A percentile compares a stretch with the other conserved stretches of the same genome.
Evolutionary conservation across 495 filamentous ascomycete genomes (phyloP).

Genomic region (Penicillium bialowiezense): DNA sequence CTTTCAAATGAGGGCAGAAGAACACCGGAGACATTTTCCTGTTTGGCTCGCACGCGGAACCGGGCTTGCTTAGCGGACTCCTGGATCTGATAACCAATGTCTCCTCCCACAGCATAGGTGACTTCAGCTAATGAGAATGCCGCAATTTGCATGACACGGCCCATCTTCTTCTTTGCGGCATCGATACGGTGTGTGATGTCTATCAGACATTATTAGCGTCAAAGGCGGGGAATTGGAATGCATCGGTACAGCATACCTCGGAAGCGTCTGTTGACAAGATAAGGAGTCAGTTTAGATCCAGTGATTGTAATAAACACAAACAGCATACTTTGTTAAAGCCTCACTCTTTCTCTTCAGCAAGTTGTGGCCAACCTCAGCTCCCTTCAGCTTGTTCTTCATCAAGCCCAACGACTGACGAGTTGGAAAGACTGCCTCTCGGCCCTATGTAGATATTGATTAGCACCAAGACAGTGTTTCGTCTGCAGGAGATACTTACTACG

Average conservation of each 20-base stretch:
- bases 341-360: slow-evolving; percentile 91
- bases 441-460: slow-evolving; percentile 20
- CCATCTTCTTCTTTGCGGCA: slow-evolving; percentile 99
- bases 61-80: slow-evolving; percentile 90
- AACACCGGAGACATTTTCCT: slow-evolving; percentile 98
- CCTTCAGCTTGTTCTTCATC: slow-evolving; percentile 99
- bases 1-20: slow-evolving; percentile 91
- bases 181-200: slow-evolving; percentile 97
- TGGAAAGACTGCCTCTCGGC: slow-evolving; percentile 88
- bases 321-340: slow-evolving; percentile 77
- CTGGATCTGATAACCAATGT: slow-evolving; percentile 95
- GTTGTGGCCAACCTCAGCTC: slow-evolving; percentile 85
- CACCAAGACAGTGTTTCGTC: slow-evolving; percentile 1
- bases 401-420: slow-evolving; percentile 93
- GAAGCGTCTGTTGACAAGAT: slow-evolving; percentile 61
- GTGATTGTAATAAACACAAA: background rate
- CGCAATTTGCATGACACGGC: slow-evolving; percentile 97
- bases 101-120: slow-evolving; percentile 93
- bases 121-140: slow-evolving; percentile 98
- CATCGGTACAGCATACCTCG: slow-evolving; percentile 57
- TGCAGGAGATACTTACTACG: slow-evolving; percentile 39
- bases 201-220: slow-evolving; percentile 34
- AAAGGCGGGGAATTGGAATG: slow-evolving; percentile 20
- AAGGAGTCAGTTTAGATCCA: slow-evolving; percentile 9
- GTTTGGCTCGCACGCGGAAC: slow-evolving; percentile 88